phyloP scores from a whole-genome alignment of 2,329 filamentous ascomycete species.

The Trichophaea hybrida region DNA sequence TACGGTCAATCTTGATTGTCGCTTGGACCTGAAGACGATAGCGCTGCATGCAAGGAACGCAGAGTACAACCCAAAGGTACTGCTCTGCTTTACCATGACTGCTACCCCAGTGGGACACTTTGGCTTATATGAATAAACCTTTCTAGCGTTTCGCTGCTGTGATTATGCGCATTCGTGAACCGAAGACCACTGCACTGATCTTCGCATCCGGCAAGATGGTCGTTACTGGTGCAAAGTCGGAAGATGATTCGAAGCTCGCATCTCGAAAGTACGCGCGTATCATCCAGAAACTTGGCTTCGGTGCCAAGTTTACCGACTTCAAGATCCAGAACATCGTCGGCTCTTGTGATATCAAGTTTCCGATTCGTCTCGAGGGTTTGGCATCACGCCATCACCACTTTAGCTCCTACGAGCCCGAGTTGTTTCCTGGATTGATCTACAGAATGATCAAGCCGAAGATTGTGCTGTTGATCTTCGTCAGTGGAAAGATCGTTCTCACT shows the following conservation, averaged over 20 bases:
- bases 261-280: conserved; percentile 96
- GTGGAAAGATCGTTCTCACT: conserved; percentile 93
- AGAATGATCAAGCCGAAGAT: conserved; percentile 99
- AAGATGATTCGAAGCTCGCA: conserved; percentile 94
- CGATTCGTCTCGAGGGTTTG: conserved; percentile 88
- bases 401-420: conserved; percentile 93
- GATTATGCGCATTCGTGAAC: conserved; percentile 98
- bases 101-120: conserved; percentile 22
- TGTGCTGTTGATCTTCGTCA: conserved; percentile 92
- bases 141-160: conserved; percentile 89
- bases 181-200: conserved; percentile 95
- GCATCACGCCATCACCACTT: conserved; percentile 98
- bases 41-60: conserved; percentile 95
- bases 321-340: conserved; percentile 99
- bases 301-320: conserved; percentile 98
- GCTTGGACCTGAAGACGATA: conserved; percentile 96
- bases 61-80: conserved; percentile 96
- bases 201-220: conserved; percentile 99
- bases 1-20: conserved; percentile 95
- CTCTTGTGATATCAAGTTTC: conserved; percentile 98
- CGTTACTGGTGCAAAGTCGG: conserved; percentile 92
- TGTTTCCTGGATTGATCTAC: conserved; percentile 98
- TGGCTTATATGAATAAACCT: conserved; percentile 29
- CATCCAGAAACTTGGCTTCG: conserved; percentile 99
- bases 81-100: conserved; percentile 28